These are phyloP conservation scores for Obba rivulosa DNA, from an alignment of 768 basidiomycete genomes.

Conservation along the genomic window DNA sequence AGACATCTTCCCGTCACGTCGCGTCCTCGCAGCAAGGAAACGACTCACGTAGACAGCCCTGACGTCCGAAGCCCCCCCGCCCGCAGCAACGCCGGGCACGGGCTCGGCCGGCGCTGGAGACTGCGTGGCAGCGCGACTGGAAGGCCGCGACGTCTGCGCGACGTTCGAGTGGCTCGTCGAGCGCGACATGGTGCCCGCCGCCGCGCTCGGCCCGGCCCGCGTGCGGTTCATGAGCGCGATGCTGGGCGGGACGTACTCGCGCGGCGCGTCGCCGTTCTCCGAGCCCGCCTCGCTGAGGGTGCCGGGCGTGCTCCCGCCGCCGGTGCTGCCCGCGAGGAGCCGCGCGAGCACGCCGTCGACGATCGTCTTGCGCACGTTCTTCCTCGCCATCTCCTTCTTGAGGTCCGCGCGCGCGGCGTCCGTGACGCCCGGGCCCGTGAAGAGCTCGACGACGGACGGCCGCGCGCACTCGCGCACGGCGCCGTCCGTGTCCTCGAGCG, in stretches of 20 bases:
- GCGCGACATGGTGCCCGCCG: constrained; percentile 31
- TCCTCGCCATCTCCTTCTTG: constrained; percentile 86
- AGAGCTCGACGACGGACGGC: constrained; percentile 75
- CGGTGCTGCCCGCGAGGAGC: constrained; percentile 43
- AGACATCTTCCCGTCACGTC: neutral
- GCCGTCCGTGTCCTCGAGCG: constrained; percentile 87
- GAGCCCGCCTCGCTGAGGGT: constrained; percentile 52
- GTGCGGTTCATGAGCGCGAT: constrained; percentile 52
- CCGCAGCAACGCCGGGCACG: constrained; percentile 30
- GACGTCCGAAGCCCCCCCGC: constrained; percentile 33
- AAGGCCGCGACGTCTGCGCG: constrained; percentile 48
- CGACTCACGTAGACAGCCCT: constrained; percentile 64
- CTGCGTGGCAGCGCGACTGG: constrained; percentile 53
- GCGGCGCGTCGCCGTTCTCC: constrained; percentile 50
- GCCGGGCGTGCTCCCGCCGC: constrained; percentile 35
- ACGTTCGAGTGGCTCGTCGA: constrained; percentile 44
- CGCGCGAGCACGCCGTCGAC: constrained; percentile 73
- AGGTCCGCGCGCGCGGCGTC: constrained; percentile 88
- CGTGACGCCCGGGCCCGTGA: constrained; percentile 76
- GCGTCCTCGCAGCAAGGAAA: neutral
- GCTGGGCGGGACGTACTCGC: constrained; percentile 75
- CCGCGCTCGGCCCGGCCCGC: constrained; percentile 21
- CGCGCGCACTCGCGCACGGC: constrained; percentile 85
- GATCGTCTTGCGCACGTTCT: constrained; percentile 82
- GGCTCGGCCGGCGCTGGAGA: constrained; percentile 33